Base-by-base conservation (phyloP, 768 basidiomycete species). In the Podaxis mareebaensis region DNA sequence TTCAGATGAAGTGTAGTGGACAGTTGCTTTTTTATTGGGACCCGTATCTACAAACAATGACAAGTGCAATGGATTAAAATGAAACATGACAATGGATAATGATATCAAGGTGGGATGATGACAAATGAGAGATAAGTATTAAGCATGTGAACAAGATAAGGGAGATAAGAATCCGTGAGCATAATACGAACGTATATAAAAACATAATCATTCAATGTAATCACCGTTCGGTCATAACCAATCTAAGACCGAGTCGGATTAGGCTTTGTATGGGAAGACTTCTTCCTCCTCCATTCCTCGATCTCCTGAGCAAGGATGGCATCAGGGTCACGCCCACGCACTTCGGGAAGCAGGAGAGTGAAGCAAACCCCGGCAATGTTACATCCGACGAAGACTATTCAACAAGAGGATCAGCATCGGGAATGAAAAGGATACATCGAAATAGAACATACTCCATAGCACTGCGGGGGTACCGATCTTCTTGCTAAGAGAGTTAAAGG, bases 301-400 rank as follows among this genome's bases (percentile, higher is more conserved):
- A 78, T 73, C 66, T 78, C 76, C 64, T 76, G 70, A 0, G 76
- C 75, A 13, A 76, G 69, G 22, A 79, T 68, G 10, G 72, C 56
- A 59, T 79, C 77, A 1, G 77, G 74, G 54, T 79, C 78, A 52
- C 77, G 76, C 2, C 73, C 76, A 57, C 74, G 76, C 24, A 79
- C 78, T 64, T 79, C 77, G 4, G 78, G 78, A 1, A 80, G 73
- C 20, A 79, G 71, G 11, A 78, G 70, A 1, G 76, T 76, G 55
- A 75, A 73, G 0, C 57, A 66, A 4, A 87, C 86, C 11, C 89
- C 89, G 0, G 76, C 78, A 53, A 90, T 71, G 58, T 82, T 87
- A 66, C 86, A 88, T 1, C 72, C 88, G 58, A 90, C 81, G 77
- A 90, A 91, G 69, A 91, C 88, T 89, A 39, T 20, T 26, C 36